phyloP scores from a whole-genome alignment of 768 basidiomycete species.

The Suillus subalutaceus region DNA sequence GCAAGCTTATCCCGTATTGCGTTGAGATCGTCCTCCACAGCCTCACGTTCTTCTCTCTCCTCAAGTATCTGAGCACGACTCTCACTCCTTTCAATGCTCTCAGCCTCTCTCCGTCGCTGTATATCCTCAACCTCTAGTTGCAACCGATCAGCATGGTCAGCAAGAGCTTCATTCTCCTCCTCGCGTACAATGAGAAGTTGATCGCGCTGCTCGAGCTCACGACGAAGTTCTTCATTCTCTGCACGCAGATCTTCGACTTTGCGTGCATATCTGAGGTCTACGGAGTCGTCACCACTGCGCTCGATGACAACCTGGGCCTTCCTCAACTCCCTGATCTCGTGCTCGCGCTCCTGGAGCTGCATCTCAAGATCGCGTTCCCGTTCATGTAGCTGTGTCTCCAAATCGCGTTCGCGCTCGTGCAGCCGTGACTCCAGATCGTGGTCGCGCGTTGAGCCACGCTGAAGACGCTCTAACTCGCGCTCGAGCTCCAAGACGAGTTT shows the following conservation, averaged over 20 bases:
- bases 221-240: conserved; percentile 64
- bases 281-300: conserved; percentile 47
- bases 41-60: conserved; percentile 73
- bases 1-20: conserved; percentile 76
- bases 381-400: conserved; percentile 40
- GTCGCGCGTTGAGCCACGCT: conserved; percentile 40
- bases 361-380: conserved; percentile 80
- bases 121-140: conserved; percentile 69
- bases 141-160: conserved; percentile 66
- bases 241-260: conserved; percentile 60
- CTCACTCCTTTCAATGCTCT: conserved; percentile 69
- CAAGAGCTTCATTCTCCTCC: conserved; percentile 74
- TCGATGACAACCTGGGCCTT: conserved; percentile 60
- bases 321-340: conserved; percentile 68
- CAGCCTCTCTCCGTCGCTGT: conserved; percentile 61
- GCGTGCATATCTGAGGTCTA: conserved; percentile 48
- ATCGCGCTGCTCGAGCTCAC: conserved; percentile 57
- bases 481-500: conserved; percentile 87
- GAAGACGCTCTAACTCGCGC: conserved; percentile 72
- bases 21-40: conserved; percentile 79
- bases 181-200: conserved; percentile 58
- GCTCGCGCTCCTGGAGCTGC: conserved; percentile 71
- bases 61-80: conserved; percentile 73
- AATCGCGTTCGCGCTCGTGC: conserved; percentile 30
- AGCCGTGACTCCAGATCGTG: conserved; percentile 40